Conservation (phyloP, 139 green algal species). For the Axilococcus clingmanii region DNA sequence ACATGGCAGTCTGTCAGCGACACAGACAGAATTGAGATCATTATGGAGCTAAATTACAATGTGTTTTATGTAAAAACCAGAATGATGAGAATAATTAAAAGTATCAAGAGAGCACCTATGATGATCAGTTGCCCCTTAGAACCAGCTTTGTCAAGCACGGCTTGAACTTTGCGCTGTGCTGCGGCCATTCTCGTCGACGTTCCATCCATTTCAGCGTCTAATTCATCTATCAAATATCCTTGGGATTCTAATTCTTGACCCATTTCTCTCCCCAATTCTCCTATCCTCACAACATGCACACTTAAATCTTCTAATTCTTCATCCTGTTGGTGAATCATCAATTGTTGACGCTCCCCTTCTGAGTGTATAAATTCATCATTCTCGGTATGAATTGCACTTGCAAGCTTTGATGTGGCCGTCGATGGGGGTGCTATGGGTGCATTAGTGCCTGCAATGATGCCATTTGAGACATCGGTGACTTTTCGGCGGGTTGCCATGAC, state of each 20-base stretch:
- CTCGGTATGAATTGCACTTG: constrained; percentile 24
- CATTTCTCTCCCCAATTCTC: constrained; percentile 64
- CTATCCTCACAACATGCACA: constrained; percentile 57
- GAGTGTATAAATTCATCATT: constrained; percentile 57
- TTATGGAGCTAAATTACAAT: background rate
- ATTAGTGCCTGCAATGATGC: background rate
- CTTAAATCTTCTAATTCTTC: constrained; percentile 64
- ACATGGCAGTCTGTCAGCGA: no score
- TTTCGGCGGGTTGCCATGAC: constrained; percentile 39
- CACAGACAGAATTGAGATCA: background rate
- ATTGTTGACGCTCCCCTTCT: constrained; percentile 51
- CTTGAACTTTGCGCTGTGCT: constrained; percentile 63
- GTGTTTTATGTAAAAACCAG: constrained; percentile 12
- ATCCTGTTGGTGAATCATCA: constrained; percentile 68
- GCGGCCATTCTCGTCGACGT: constrained; percentile 53
- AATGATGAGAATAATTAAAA: constrained; percentile 41
- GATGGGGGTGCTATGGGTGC: constrained; percentile 1
- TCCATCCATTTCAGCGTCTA: constrained; percentile 68
- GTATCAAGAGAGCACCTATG: constrained; percentile 44
- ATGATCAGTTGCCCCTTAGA: constrained; percentile 58
- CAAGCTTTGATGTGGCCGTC: constrained; percentile 22
- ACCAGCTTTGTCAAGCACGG: constrained; percentile 63
- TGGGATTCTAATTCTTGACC: constrained; percentile 61
- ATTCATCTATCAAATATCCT: constrained; percentile 48
- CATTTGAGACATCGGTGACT: constrained; percentile 13